Evolutionary conservation across 1,284 basidiomycete genomes (phyloP), one percentile per base, ranked within the genome.

Genomic region (Xerocomus tenax): DNA sequence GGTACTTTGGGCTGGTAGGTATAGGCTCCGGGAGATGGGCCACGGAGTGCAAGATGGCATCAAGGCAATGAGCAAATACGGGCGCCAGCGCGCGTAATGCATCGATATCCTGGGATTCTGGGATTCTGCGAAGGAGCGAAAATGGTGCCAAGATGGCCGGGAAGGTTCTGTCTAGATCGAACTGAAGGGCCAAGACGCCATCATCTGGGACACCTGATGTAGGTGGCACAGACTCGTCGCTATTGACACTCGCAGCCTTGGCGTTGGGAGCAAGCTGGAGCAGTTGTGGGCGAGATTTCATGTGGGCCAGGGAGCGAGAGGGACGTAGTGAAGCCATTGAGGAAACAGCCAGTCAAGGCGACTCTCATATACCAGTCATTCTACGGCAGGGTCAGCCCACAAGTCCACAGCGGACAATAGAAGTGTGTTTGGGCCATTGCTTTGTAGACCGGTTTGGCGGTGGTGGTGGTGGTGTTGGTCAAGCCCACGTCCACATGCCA

Each of bases 111-210:
- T 53, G 57, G 5, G 64, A 54, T 26, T 60, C 48, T 1, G 59
- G 50, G 8, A 63, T 42, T 25, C 26, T 50, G 40, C 42, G 56
- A 26, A 65, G 61, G 45, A 67, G 54, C 2, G 45, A 53, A 19
- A 64, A 45, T 3, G 64, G 60, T 10, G 44, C 43, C 45, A 66
- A 39, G 50, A 69, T 66, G 2, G 64, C 60, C 2, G 66, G 66
- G 41, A 68, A 69, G n/a, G 64, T 51, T 34, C 36, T 60, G 16
- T 68, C 58, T 16, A 65, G 60, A 42, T 69, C 53, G 42, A 69
- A 68, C 3, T 34, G 52, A 28, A 52, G 50, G 34, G 12, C 2
- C 12, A 16, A 19, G 26, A 28, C 5, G 34, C 7, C 30, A 16
- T 23, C 21, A 28, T 40, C 42, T 8, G 48, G 18, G 15, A 49